Evolutionary conservation across 495 filamentous ascomycete genomes (phyloP).

Genomic region (Annulohypoxylon nitens): DNA sequence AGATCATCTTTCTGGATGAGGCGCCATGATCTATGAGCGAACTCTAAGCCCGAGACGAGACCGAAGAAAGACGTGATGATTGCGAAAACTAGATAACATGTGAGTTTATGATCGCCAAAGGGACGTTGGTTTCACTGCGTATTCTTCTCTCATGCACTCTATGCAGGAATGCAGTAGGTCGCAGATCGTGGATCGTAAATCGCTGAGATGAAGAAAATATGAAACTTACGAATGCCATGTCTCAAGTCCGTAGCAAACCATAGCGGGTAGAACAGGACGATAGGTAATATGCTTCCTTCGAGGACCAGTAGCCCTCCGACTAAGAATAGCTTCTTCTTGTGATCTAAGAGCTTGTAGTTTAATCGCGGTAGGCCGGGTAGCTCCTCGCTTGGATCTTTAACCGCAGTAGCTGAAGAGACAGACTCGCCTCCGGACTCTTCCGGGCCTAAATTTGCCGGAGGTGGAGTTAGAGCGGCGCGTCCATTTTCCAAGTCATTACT

Average conservation of each 20-base stretch:
- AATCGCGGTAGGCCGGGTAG: conserved; percentile 56
- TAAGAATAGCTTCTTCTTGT: conserved; percentile 59
- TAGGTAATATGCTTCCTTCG: conserved; percentile 61
- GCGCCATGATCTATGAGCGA: conserved; percentile 60
- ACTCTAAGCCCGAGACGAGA: conserved; percentile 63
- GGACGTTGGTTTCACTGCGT: neutral
- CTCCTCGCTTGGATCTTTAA: conserved; percentile 38
- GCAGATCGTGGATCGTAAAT: neutral
- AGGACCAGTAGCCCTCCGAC: conserved; percentile 57
- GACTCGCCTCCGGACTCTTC: conserved; percentile 38
- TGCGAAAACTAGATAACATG: conserved; percentile 55
- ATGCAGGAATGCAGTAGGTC: neutral
- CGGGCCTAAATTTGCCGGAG: conserved; percentile 27
- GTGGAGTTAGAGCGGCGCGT: conserved; percentile 29
- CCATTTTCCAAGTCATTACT: conserved; percentile 40
- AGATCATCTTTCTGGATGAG: conserved; percentile 56
- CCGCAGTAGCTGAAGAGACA: conserved; percentile 32
- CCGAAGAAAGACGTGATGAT: conserved; percentile 67
- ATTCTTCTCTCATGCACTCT: neutral
- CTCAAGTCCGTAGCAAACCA: conserved; percentile 55
- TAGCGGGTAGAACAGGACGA: conserved; percentile 63
- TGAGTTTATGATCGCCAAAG: conserved; percentile 16
- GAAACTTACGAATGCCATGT: conserved; percentile 56
- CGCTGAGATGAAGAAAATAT: neutral
- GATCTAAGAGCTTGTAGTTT: conserved; percentile 59